Evolutionary conservation across 495 filamentous ascomycete genomes (phyloP).

Genomic region (Aspergillus indologenus): DNA sequence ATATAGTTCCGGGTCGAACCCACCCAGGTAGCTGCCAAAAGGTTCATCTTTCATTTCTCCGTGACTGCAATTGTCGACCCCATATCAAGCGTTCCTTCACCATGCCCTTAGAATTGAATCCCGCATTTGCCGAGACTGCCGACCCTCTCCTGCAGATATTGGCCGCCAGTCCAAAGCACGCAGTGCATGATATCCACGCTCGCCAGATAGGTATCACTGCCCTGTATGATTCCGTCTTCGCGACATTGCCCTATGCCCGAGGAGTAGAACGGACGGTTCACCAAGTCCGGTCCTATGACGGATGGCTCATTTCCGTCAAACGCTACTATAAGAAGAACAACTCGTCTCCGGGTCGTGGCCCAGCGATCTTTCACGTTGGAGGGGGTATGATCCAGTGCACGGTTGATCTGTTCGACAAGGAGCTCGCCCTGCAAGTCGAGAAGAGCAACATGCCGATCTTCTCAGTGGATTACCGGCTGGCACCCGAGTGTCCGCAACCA

Average conservation of each 20-base stretch:
- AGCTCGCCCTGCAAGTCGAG: not conserved
- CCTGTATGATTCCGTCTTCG: not conserved
- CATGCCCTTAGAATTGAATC: not conserved
- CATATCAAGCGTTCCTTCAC: no score
- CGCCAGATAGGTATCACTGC: not conserved
- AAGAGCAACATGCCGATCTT: not conserved
- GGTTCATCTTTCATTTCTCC: not conserved
- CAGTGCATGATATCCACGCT: not conserved
- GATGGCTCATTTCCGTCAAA: not conserved
- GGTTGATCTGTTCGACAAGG: not conserved
- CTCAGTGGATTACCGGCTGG: slow-evolving; percentile 26
- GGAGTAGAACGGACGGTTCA: not conserved
- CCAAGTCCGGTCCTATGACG: not conserved
- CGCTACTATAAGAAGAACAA: not conserved
- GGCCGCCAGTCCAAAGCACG: not conserved
- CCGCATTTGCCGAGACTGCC: not conserved
- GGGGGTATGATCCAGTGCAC: not conserved
- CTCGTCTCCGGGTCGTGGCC: not conserved
- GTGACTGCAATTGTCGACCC: no score
- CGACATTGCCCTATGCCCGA: not conserved
- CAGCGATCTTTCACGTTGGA: not conserved
- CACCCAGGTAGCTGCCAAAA: not conserved
- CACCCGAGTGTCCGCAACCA: slow-evolving; percentile 30
- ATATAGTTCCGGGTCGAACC: not conserved
- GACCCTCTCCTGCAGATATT: not conserved